These are phyloP conservation scores for Astrocystis sublimbata DNA, from an alignment of 495 filamentous ascomycete genomes.

Conservation along the genomic window DNA sequence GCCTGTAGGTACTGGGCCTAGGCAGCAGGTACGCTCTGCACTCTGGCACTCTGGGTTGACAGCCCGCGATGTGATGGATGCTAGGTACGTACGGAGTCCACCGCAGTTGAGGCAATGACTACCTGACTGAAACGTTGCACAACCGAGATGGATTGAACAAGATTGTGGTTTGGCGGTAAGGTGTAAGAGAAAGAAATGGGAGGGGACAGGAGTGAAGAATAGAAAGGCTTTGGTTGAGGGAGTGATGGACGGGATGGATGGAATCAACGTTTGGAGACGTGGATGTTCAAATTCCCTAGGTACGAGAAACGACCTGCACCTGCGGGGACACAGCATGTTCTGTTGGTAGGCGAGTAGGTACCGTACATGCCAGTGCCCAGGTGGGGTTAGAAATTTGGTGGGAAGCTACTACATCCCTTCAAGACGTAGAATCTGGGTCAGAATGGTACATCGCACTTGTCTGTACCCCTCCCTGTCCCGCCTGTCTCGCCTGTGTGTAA, in stretches of 20 bases:
- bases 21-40: not conserved
- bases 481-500: no score
- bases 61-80: not conserved
- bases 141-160: not conserved
- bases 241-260: not conserved
- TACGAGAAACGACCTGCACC: no score
- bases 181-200: not conserved
- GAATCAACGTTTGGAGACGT: slow-evolving; percentile 2
- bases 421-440: not conserved
- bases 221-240: not conserved
- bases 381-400: slow-evolving; percentile 2
- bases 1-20: not conserved
- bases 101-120: not conserved
- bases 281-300: slow-evolving; percentile 3
- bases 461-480: no score
- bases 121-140: not conserved
- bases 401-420: not conserved
- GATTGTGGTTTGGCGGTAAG: no score
- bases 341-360: not conserved
- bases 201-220: not conserved
- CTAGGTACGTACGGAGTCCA: not conserved
- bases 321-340: not conserved
- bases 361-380: not conserved
- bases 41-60: not conserved
- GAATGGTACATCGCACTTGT: not conserved